These are phyloP conservation scores for Euclidium syriacum DNA, from an alignment of 345 rosid species.

Conservation along the genomic window DNA sequence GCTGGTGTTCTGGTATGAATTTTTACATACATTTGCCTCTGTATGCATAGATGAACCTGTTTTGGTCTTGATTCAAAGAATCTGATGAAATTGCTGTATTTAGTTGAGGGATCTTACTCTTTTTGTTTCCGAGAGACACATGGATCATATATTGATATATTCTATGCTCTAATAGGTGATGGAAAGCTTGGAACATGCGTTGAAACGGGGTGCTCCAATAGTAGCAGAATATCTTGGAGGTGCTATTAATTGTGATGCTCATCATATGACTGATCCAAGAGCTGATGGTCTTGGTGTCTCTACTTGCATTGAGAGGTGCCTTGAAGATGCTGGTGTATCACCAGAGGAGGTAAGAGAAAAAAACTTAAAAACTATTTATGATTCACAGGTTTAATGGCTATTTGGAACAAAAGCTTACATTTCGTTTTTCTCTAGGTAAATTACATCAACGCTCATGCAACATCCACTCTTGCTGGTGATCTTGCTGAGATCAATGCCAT, in stretches of 20 bases:
- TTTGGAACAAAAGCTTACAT: not conserved
- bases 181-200: slow-evolving; percentile 99
- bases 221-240: slow-evolving; percentile 97
- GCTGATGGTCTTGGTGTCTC: slow-evolving; percentile 99
- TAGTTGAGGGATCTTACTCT: not conserved
- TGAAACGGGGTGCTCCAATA: slow-evolving; percentile 93
- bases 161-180: slow-evolving; percentile 47
- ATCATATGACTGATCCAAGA: slow-evolving; percentile 99
- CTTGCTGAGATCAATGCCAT: slow-evolving; percentile 97
- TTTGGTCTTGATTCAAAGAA: not conserved
- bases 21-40: not conserved
- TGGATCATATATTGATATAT: not conserved
- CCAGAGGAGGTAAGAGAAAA: slow-evolving; percentile 70
- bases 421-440: slow-evolving; percentile 60
- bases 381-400: not conserved
- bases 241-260: slow-evolving; percentile 96
- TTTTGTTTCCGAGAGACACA: not conserved
- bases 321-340: slow-evolving; percentile 97
- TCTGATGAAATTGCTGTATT: not conserved
- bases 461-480: slow-evolving; percentile 98
- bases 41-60: not conserved
- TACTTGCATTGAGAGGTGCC: slow-evolving; percentile 88
- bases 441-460: slow-evolving; percentile 96
- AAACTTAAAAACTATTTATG: not conserved
- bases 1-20: slow-evolving; percentile 87